A percentile compares a stretch with the other conserved stretches of the same genome.
Conservation (phyloP, 352 stramenopile species). For the Phytophthora sp. region DNA sequence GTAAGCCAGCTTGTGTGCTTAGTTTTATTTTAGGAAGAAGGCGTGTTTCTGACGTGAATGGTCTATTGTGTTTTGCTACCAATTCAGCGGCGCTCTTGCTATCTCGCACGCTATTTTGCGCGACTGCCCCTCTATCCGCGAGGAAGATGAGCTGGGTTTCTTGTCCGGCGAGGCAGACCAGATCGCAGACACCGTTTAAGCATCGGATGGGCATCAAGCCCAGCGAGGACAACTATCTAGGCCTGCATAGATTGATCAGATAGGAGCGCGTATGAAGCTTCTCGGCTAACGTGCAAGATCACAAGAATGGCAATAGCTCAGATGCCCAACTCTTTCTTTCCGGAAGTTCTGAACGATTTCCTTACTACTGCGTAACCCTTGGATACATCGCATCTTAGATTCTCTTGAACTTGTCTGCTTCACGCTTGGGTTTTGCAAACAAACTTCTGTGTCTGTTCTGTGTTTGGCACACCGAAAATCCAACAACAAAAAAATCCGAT, state of each 20-base stretch:
- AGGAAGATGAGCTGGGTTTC: constrained; percentile 87
- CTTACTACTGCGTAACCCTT: too few species aligned
- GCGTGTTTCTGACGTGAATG: too few species aligned
- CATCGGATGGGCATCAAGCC: not conserved
- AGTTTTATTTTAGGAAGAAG: too few species aligned
- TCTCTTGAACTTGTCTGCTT: too few species aligned
- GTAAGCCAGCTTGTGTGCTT: too few species aligned
- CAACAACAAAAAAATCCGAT: too few species aligned
- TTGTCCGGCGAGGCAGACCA: constrained; percentile 65
- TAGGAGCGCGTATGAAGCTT: constrained; percentile 6
- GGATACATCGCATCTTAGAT: too few species aligned
- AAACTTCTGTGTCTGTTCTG: too few species aligned
- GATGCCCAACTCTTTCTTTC: constrained; percentile 10
- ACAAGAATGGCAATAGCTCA: constrained; percentile 1
- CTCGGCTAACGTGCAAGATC: not conserved
- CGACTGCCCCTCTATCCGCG: constrained; percentile 71
- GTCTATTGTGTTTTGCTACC: not conserved
- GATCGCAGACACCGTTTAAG: constrained; percentile 78
- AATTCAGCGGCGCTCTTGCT: constrained; percentile 64
- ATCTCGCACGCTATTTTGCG: constrained; percentile 83
- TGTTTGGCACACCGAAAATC: too few species aligned
- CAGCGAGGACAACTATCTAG: constrained; percentile 10
- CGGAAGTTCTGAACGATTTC: too few species aligned
- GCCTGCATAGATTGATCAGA: constrained; percentile 24
- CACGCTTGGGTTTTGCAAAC: too few species aligned